These are phyloP conservation scores for Fagopyrum esculentum DNA, from an alignment of 148 eudicot species.

Conservation along the genomic window DNA sequence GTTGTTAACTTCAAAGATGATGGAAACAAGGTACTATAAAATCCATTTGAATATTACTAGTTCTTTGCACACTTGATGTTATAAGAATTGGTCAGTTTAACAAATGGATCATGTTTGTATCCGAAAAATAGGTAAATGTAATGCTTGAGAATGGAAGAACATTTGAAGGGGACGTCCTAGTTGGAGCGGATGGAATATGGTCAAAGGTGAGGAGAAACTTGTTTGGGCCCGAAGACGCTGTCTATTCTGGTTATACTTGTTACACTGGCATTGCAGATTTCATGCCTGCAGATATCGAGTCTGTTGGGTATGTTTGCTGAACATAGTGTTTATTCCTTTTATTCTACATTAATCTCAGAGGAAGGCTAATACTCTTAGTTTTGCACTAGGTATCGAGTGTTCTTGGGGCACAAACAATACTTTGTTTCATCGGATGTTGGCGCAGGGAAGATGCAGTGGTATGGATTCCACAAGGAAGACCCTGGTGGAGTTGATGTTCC, in stretches of 20 bases:
- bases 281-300: conserved; percentile 85
- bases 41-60: too few relatives aligned
- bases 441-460: conserved; percentile 99
- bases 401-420: conserved; percentile 95
- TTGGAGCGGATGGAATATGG: conserved; percentile 97
- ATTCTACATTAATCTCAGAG: neutral
- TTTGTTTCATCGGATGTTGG: conserved; percentile 96
- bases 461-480: conserved; percentile 87
- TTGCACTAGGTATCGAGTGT: conserved; percentile 66
- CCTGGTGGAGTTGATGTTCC: conserved; percentile 80
- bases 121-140: conserved; percentile 57
- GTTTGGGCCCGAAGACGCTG: conserved; percentile 66
- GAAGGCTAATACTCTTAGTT: neutral
- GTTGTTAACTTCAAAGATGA: conserved; percentile 76
- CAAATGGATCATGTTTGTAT: neutral
- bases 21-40: conserved; percentile 58
- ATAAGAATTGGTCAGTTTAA: neutral
- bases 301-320: conserved; percentile 73
- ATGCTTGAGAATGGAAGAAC: conserved; percentile 66
- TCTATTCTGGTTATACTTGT: conserved; percentile 94
- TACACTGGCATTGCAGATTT: conserved; percentile 97
- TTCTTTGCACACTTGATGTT: too few relatives aligned
- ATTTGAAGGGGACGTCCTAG: conserved; percentile 82
- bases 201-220: conserved; percentile 83
- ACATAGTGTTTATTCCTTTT: neutral